A percentile compares a stretch with the other conserved stretches of the same genome.
These are phyloP conservation scores for Blastocystis hominis DNA, from an alignment of 352 stramenopile species.

Conservation along the genomic window DNA sequence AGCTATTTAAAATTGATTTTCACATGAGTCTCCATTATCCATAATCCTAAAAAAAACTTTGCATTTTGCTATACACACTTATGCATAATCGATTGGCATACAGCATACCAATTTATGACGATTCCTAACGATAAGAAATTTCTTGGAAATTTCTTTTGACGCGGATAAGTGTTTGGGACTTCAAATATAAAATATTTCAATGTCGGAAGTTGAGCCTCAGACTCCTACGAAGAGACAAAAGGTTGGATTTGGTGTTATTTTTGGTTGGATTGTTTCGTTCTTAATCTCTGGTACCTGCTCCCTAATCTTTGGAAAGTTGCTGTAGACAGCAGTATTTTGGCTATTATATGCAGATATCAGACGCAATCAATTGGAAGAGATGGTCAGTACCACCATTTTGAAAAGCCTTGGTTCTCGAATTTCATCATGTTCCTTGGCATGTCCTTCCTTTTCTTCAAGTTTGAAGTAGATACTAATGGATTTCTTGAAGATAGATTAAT, in stretches of 20 bases:
- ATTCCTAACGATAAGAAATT: no score
- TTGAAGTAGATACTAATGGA: not conserved
- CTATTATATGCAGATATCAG: not conserved
- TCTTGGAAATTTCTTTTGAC: no score
- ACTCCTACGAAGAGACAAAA: not conserved
- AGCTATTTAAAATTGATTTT: no score
- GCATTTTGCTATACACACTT: no score
- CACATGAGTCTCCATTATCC: no score
- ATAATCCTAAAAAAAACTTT: no score
- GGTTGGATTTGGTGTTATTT: not conserved
- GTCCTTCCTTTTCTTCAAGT: constrained; percentile 20
- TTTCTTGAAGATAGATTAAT: constrained; percentile 5
- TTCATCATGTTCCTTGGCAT: constrained; percentile 58
- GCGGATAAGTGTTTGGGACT: no score
- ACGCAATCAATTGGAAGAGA: constrained; percentile 1
- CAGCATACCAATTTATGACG: no score
- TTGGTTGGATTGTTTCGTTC: constrained; percentile 42
- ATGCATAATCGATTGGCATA: no score
- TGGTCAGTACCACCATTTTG: constrained; percentile 15
- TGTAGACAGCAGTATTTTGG: not conserved
- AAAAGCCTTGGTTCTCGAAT: constrained; percentile 53
- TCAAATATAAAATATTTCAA: no score
- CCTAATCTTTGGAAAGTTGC: constrained; percentile 52
- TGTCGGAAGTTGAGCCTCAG: not conserved
- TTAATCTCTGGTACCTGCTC: constrained; percentile 36